These are phyloP conservation scores for Saturnispora diversa DNA, from an alignment of 805 yeast species.

Conservation along the genomic window DNA sequence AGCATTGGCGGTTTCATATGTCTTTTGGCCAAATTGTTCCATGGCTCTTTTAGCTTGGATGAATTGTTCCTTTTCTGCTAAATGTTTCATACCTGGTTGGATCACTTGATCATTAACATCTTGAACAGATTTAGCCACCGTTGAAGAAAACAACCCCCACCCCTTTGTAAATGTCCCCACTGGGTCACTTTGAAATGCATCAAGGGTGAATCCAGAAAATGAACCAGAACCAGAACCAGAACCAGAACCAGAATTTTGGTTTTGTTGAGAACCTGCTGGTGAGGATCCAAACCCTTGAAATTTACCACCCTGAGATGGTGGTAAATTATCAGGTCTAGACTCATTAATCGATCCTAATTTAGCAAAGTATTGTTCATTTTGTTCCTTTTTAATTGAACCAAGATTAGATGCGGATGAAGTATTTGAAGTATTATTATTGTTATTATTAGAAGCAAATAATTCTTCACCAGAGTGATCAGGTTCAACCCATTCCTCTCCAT, in stretches of 20 bases:
- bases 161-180: constrained; percentile 86
- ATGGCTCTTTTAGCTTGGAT: constrained; percentile 86
- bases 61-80: constrained; percentile 72
- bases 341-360: constrained; percentile 67
- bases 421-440: background rate
- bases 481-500: constrained; percentile 62
- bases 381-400: constrained; percentile 32
- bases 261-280: constrained; percentile 23
- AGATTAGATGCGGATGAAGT: background rate
- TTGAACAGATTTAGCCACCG: constrained; percentile 72
- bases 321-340: constrained; percentile 64
- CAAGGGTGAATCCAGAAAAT: constrained; percentile 51
- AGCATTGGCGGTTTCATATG: constrained; percentile 77
- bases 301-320: constrained; percentile 92
- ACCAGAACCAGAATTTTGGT: constrained; percentile 15
- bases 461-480: constrained; percentile 48
- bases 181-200: constrained; percentile 74
- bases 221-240: no score
- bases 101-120: constrained; percentile 86
- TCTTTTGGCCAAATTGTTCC: constrained; percentile 90
- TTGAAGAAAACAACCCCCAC: constrained; percentile 87
- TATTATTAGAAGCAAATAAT: constrained; percentile 17
- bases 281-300: constrained; percentile 87
- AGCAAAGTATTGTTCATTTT: constrained; percentile 78
- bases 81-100: constrained; percentile 80